Evolutionary conservation across 163 green algal species (phyloP), one percentile per base, ranked within the genome.

Genomic region (Picocystis sp.): DNA sequence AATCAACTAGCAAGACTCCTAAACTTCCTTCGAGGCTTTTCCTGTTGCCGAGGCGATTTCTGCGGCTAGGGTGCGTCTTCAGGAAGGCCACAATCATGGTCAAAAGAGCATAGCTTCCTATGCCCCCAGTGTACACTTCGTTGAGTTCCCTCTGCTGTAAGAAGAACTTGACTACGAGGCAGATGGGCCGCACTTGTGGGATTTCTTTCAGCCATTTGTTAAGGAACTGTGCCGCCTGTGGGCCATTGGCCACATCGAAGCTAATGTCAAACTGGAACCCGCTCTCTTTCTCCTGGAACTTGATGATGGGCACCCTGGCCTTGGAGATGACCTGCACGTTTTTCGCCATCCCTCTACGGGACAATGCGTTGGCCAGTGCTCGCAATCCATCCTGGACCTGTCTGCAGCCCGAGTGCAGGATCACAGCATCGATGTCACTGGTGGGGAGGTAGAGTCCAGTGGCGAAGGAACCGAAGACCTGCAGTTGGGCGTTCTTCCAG

Each of bases 241-340:
- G 81, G 0, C 86, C 87, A 47, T 87, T 93, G 22, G 72, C 70
- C 49, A 87, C 79, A 53, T 95, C 79, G 50, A 93, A 94, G 23
- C 66, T 84, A 12, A 96, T 66, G 61, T 96, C 88, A 61, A 97
- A 94, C 9, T 75, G 61, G 35, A 93, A 67, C 10, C 73, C 70
- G 46, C 61, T 80, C 2, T 67, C 51, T 1, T 65, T 49, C 42
- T 94, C 87, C 57, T 87, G 69, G 64, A 94, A 97, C 70, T 97
- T 97, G 52, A 95, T 76, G 69, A 97, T 95, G n/a, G 87, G 88
- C 43, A 97, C 85, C 13, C 75, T 73, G 22, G 88, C 87, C 56
- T 85, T 92, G 45, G 73, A 59, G 25, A 96, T 86, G 2, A 94
- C 74, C 75, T 90, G 81, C 38, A 92, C 69, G 41, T 82, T 71